Evolutionary conservation across 2,329 filamentous ascomycete genomes (phyloP), one percentile per base, ranked within the genome.

Genomic region (Colletotrichum coccodes): DNA sequence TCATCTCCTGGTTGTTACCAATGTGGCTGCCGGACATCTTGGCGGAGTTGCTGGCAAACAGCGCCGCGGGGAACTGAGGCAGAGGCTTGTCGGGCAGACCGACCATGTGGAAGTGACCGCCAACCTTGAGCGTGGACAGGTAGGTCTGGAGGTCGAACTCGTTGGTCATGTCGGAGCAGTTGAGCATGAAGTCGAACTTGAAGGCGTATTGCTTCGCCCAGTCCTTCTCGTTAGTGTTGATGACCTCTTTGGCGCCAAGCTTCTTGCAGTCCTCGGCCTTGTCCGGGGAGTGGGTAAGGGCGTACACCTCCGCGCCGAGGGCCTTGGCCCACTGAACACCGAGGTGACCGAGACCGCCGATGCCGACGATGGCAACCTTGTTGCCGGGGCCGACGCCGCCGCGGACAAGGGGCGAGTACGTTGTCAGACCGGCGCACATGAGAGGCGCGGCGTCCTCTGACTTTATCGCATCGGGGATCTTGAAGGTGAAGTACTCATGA

Each of bases 361-460:
- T 83, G 7, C 92, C 92, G 14, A 94, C 83, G 60, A 95, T 87
- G 0, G 89, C 92, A 0, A 95, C 91, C 4, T 80, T 84, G 78
- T 92, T 93, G 5, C 92, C 92, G 0, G 91, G 90, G 0, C 92
- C 92, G 38, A 89, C 86, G 1, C 88, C 89, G 40, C 92, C 89
- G 32, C 90, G 86, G 57, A 86, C 86, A 18, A 96, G 79, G 0
- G 93, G 93, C 5, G 87, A 87, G 76, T 88, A 96, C 0, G 91
- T 87, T 0, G 93, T 96, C 60, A 95, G 85, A 1, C 94, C 93
- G 1, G 90, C 93, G 75, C 93, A 95, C 32, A 95, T 84, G 83
- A 96, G 89, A 1, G 93, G 92, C 1, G 92, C 87, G 0, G 84
- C 86, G 1, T 82, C 75, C 36, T 85, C 82, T 0, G 83, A 83